Evolutionary conservation across 106 monocot species (phyloP).

Genomic region (Acorus gramineus): DNA sequence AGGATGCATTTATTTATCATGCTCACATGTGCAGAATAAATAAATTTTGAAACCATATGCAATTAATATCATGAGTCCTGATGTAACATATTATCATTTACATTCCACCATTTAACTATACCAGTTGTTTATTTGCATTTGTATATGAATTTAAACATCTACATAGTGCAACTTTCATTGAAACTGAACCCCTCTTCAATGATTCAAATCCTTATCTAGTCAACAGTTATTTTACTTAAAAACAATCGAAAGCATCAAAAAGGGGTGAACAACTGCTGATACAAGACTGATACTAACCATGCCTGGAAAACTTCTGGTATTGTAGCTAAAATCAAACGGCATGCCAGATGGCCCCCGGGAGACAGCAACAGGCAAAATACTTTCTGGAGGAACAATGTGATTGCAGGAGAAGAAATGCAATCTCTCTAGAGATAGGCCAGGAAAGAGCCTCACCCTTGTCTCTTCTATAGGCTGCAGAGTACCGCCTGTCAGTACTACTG

Average conservation of each 20-base stretch:
- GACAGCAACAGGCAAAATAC: constrained; percentile 74
- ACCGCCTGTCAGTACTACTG: constrained; percentile 80
- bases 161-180: no score
- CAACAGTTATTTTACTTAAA: no score
- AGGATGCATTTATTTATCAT: no score
- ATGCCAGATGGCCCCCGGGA: constrained; percentile 74
- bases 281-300: constrained; percentile 43
- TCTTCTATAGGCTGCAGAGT: constrained; percentile 97
- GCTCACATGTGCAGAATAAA: no score
- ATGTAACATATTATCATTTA: no score
- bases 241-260: background rate
- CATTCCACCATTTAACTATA: no score
- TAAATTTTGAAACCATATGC: no score
- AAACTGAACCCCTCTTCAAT: no score
- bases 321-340: constrained; percentile 91
- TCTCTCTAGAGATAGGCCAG: constrained; percentile 35
- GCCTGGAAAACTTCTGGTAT: constrained; percentile 42
- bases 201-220: no score
- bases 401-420: constrained; percentile 76
- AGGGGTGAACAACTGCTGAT: background rate
- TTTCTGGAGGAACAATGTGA: constrained; percentile 93
- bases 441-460: constrained; percentile 72
- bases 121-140: no score
- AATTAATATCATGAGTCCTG: no score
- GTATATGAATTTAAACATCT: no score